Percentiles rank a stretch among this genome's conserved stretches.
phyloP scores from a whole-genome alignment of 1,139 yeast genomes.

The Diutina neorugosa region DNA sequence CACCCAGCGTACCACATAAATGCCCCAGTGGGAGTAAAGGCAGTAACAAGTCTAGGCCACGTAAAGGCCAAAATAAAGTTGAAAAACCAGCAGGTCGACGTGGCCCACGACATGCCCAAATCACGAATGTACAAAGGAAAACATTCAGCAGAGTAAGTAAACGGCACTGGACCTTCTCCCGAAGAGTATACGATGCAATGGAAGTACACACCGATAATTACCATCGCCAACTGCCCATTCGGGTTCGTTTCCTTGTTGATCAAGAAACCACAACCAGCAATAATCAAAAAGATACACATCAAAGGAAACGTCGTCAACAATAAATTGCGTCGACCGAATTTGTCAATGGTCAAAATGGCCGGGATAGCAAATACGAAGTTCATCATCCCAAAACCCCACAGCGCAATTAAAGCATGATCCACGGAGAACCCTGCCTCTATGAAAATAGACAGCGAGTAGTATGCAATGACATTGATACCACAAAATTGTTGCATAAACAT shows the following conservation, averaged over 20 bases:
- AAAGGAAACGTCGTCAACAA: constrained; percentile 3
- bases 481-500: constrained; percentile 92
- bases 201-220: constrained; percentile 61
- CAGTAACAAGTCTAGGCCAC: constrained; percentile 62
- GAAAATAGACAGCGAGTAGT: constrained; percentile 1
- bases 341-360: constrained; percentile 2
- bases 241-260: constrained; percentile 20
- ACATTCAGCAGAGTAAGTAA: constrained; percentile 80
- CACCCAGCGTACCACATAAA: constrained; percentile 86
- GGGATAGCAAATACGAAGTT: constrained; percentile 4
- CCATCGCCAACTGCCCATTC: constrained; percentile 41
- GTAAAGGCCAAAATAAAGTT: constrained; percentile 71
- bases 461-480: constrained; percentile 40
- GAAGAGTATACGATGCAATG: constrained; percentile 68
- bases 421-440: not conserved
- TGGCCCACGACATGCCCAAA: constrained; percentile 75
- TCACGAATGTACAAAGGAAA: constrained; percentile 79
- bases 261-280: constrained; percentile 39
- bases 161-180: constrained; percentile 88
- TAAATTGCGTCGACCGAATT: constrained; percentile 2
- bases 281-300: constrained; percentile 1
- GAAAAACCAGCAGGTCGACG: constrained; percentile 81
- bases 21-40: constrained; percentile 72
- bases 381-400: constrained; percentile 4
- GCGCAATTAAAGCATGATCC: not conserved